A percentile compares a stretch with the other conserved stretches of the same genome.
Conservation (phyloP, 768 basidiomycete genomes). For the Holtermannia corniformis region DNA sequence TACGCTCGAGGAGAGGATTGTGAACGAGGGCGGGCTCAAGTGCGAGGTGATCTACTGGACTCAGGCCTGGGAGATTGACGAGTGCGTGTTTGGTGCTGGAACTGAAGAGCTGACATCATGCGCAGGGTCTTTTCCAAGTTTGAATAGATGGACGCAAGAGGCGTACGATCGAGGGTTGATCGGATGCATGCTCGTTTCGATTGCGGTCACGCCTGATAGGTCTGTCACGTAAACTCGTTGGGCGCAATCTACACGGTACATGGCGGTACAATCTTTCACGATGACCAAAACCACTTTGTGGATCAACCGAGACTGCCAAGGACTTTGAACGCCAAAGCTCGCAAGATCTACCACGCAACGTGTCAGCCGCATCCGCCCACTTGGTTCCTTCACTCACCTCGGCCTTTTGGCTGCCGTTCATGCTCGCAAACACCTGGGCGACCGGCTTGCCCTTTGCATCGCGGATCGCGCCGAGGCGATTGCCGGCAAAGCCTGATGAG, state of each 20-base stretch:
- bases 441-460: slow-evolving; percentile 92
- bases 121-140: background rate
- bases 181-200: too few species aligned
- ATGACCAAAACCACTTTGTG: background rate
- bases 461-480: slow-evolving; percentile 77
- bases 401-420: slow-evolving; percentile 71
- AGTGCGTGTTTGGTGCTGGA: slow-evolving; percentile 40
- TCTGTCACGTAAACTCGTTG: too few species aligned
- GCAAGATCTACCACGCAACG: slow-evolving; percentile 58
- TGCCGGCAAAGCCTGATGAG: slow-evolving; percentile 59
- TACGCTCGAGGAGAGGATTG: slow-evolving; percentile 69
- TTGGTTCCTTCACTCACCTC: slow-evolving; percentile 51
- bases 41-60: slow-evolving; percentile 75
- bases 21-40: slow-evolving; percentile 65
- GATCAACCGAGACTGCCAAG: slow-evolving; percentile 50
- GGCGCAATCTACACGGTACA: too few species aligned
- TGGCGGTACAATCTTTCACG: too few species aligned
- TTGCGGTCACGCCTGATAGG: too few species aligned
- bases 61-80: slow-evolving; percentile 94
- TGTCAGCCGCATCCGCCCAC: slow-evolving; percentile 2
- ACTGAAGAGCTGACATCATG: background rate
- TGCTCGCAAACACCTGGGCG: slow-evolving; percentile 69
- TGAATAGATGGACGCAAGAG: too few species aligned
- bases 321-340: slow-evolving; percentile 72
- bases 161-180: too few species aligned